A percentile compares a stretch with the other conserved stretches of the same genome.
Evolutionary conservation across 2,329 filamentous ascomycete genomes (phyloP).

Genomic region (Pseudogymnoascus pannorum): DNA sequence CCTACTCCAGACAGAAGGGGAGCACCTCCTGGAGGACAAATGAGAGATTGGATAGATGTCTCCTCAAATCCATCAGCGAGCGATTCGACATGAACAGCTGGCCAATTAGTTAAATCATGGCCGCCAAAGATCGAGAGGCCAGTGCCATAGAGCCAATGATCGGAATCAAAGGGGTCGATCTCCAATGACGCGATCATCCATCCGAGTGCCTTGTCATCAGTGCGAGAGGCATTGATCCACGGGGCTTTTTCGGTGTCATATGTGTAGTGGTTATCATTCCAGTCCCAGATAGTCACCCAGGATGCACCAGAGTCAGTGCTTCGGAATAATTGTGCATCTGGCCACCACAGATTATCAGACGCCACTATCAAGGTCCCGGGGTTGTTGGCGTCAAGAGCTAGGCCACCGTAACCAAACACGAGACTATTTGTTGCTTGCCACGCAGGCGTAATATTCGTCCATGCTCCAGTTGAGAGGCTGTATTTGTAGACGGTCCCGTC

Average conservation of each 20-base stretch:
- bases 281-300: conserved; percentile 42
- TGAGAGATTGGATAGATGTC: conserved; percentile 41
- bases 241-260: conserved; percentile 42
- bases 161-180: conserved; percentile 50
- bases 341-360: conserved; percentile 51
- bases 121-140: conserved; percentile 48
- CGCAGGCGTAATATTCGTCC: conserved; percentile 51
- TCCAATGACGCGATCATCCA: conserved; percentile 56
- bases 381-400: conserved; percentile 45
- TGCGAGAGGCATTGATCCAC: conserved; percentile 45
- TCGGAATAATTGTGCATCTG: conserved; percentile 49
- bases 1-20: conserved; percentile 45
- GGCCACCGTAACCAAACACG: conserved; percentile 48
- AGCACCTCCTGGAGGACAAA: conserved; percentile 42
- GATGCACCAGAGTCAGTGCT: conserved; percentile 47
- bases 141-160: conserved; percentile 56
- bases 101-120: conserved; percentile 49
- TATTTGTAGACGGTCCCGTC: conserved; percentile 48
- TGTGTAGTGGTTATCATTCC: conserved; percentile 40
- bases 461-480: conserved; percentile 39
- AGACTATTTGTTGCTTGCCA: conserved; percentile 34
- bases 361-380: conserved; percentile 51
- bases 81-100: conserved; percentile 39
- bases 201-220: conserved; percentile 38
- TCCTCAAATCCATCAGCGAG: conserved; percentile 50